A percentile compares a stretch with the other conserved stretches of the same genome.
Conservation (phyloP, 139 green algal genomes). For the Tetradesmus lagerheimii region DNA sequence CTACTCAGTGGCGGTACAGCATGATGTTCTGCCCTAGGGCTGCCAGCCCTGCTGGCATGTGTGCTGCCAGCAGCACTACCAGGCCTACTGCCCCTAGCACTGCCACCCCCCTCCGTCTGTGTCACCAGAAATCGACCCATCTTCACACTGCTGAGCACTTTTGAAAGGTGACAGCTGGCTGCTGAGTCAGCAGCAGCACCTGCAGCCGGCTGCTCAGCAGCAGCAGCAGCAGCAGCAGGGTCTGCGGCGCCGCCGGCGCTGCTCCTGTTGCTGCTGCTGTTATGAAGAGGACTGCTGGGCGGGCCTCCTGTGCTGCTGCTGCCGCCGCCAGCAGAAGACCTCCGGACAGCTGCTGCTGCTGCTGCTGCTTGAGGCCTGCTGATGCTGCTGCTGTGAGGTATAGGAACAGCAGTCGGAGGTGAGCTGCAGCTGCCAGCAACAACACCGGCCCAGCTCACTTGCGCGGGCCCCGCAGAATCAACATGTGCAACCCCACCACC, state of each 20-base stretch:
- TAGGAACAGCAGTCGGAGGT: not conserved
- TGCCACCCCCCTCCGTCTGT: slow-evolving; percentile 20
- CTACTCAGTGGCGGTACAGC: not conserved
- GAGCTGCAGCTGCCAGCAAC: not conserved
- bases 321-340: not conserved
- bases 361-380: not conserved
- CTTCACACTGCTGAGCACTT: slow-evolving; percentile 10
- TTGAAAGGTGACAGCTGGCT: not conserved
- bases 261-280: slow-evolving; percentile 25
- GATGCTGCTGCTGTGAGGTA: not conserved
- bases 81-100: not conserved
- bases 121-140: slow-evolving; percentile 24
- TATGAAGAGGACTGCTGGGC: not conserved
- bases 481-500: not conserved
- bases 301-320: not conserved
- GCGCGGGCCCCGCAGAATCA: not conserved
- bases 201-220: not conserved
- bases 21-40: slow-evolving; percentile 27
- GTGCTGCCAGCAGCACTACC: not conserved
- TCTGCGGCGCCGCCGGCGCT: not conserved
- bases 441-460: not conserved
- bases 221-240: slow-evolving; percentile 17
- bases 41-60: slow-evolving; percentile 22
- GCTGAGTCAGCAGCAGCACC: not conserved
- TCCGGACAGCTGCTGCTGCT: not conserved